Base-by-base conservation (phyloP, 1,284 basidiomycete species). In the Tilletia setariae region DNA sequence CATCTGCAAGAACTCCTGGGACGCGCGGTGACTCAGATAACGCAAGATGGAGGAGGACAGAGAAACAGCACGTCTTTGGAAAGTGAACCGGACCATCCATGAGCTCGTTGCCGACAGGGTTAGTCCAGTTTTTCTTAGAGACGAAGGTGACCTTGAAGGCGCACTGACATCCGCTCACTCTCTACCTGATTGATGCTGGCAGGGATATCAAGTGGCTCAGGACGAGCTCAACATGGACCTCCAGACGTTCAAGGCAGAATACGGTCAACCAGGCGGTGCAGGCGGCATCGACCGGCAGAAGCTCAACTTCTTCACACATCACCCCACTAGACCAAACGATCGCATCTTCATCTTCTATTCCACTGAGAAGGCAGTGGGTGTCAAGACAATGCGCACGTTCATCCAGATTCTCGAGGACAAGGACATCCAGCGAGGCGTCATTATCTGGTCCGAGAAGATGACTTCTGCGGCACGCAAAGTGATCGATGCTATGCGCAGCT, bases 381-480 rank as follows among this genome's bases (percentile, higher is more conserved):
- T 82, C 43, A 82, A 79, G 70, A 79, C 77, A 28, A 81, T 82
- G 79, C 73, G 80, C n/a, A 74, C 76, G 30, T 82, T 82, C 68
- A 76, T 82, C 66, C 67, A 69, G 46, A 75, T 77, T 25, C 73
- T 82, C 66, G 80, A 82, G 67, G 74, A 77, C 82, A 91, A 94
- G 83, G 88, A 88, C 67, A 97, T 98, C 62, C 88, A 89, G 76
- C 87, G 91, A 72, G 96, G 95, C 7, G 91, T 99, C 83, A 92
- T 99, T 72, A 92, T 99, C 75, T 98, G 94, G 85, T 90, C 92
- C 28, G 92, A 92, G 63, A 94, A 91, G 80, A 96, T 99, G 91
- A 97, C 95, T 7, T 90, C 93, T 13, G 92, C 94, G 1, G 96
- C 96, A 6, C 88, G 92, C 78, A 98, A 98, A 86, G 80, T 81